These are phyloP conservation scores for Malus hybrid DNA, from an alignment of 331 rosid genomes.

Conservation along the genomic window DNA sequence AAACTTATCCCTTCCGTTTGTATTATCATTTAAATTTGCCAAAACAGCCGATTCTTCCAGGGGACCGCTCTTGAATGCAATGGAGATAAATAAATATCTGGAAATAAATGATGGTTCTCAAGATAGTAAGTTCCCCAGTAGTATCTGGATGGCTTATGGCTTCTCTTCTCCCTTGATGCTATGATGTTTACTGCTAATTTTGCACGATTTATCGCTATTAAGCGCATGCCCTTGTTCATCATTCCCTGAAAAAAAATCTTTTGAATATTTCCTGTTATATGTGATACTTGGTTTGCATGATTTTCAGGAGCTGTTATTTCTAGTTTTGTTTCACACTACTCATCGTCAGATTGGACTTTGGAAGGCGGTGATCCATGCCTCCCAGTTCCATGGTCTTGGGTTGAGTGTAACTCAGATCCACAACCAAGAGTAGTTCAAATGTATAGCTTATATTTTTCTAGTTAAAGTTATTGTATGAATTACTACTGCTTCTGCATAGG, in stretches of 20 bases:
- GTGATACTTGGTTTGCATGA: slow-evolving; percentile 22
- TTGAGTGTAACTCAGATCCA: slow-evolving; percentile 60
- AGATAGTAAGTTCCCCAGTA: slow-evolving; percentile 47
- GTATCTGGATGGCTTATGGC: neutral
- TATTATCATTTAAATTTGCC: slow-evolving; percentile 66
- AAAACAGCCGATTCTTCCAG: slow-evolving; percentile 70
- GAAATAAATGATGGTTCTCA: slow-evolving; percentile 70
- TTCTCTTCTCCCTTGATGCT: too few species aligned
- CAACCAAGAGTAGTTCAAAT: slow-evolving; percentile 68
- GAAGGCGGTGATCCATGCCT: slow-evolving; percentile 91
- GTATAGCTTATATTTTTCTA: slow-evolving; percentile 35
- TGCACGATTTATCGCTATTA: neutral
- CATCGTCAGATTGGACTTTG: slow-evolving; percentile 55
- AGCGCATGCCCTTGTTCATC: neutral
- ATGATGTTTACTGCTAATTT: too few species aligned
- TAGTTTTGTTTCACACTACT: slow-evolving; percentile 45
- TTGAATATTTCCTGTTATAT: slow-evolving; percentile 3
- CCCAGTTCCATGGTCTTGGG: slow-evolving; percentile 95
- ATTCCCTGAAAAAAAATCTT: neutral
- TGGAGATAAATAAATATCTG: slow-evolving; percentile 86
- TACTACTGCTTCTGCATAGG: neutral
- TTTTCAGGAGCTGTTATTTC: slow-evolving; percentile 58
- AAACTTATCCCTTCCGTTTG: slow-evolving; percentile 74
- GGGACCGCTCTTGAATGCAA: slow-evolving; percentile 91
- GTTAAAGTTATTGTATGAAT: slow-evolving; percentile 9